Conservation (phyloP, 805 yeast species). For the Lachancea nothofagi region DNA sequence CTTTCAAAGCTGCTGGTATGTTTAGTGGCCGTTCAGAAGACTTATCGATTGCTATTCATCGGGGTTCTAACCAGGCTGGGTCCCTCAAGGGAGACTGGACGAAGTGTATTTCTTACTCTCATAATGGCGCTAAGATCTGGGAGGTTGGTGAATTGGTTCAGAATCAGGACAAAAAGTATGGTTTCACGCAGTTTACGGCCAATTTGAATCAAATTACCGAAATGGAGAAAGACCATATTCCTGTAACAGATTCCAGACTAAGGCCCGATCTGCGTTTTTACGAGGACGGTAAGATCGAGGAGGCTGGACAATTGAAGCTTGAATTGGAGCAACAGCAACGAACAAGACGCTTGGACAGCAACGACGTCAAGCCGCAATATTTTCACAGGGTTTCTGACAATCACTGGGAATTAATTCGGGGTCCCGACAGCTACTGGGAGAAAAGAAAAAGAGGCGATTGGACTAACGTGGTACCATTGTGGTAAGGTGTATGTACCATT, state of each 20-base stretch:
- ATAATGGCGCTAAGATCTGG: conserved; percentile 52
- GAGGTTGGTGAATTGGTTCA: conserved; percentile 58
- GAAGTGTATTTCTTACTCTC: conserved; percentile 43
- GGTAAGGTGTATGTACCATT: no score
- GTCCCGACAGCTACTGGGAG: conserved; percentile 71
- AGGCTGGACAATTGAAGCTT: conserved; percentile 67
- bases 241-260: conserved; percentile 85
- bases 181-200: conserved; percentile 80
- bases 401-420: conserved; percentile 52
- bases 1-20: conserved; percentile 77
- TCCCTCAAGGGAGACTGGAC: conserved; percentile 77
- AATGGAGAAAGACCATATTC: conserved; percentile 56
- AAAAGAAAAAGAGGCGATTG: conserved; percentile 61
- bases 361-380: conserved; percentile 52
- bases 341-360: conserved; percentile 56
- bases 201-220: conserved; percentile 72
- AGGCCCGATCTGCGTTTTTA: conserved; percentile 80
- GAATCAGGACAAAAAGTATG: conserved; percentile 61
- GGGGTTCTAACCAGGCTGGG: conserved; percentile 17
- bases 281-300: conserved; percentile 60
- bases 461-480: conserved; percentile 48
- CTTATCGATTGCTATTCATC: conserved; percentile 36
- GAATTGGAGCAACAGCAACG: conserved; percentile 77
- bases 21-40: conserved; percentile 78
- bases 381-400: conserved; percentile 43